phyloP scores from a whole-genome alignment of 176 grass and related monocot genomes.

The Bolboschoenus planiculmis region DNA sequence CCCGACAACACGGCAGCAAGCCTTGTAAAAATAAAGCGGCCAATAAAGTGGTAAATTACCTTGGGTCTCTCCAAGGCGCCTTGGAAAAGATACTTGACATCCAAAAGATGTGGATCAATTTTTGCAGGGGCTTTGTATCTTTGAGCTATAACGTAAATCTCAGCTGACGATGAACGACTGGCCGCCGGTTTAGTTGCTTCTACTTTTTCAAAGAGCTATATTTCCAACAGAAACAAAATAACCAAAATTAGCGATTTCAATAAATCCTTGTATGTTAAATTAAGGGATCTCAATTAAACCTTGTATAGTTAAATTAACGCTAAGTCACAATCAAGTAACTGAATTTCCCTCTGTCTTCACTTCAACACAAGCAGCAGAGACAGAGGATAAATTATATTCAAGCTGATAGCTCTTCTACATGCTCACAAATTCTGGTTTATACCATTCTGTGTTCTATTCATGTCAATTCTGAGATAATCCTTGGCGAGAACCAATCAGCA shows the following conservation, averaged over 20 bases:
- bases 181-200: slow-evolving; percentile 80
- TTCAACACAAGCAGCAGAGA: background rate
- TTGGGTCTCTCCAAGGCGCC: slow-evolving; percentile 48
- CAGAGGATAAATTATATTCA: background rate
- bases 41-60: slow-evolving; percentile 31
- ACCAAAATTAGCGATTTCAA: background rate
- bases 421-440: background rate
- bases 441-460: background rate
- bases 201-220: slow-evolving; percentile 87
- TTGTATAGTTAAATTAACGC: background rate
- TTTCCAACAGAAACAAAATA: background rate
- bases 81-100: slow-evolving; percentile 87
- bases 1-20: background rate
- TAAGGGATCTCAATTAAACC: background rate
- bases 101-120: slow-evolving; percentile 83
- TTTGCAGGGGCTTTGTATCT: slow-evolving; percentile 91
- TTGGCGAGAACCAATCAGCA: background rate
- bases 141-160: slow-evolving; percentile 83
- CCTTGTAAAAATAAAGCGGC: background rate
- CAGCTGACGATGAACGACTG: slow-evolving; percentile 85
- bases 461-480: too few species aligned
- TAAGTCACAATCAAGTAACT: background rate
- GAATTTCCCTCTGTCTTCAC: background rate
- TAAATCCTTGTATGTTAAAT: too few species aligned
- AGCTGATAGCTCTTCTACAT: background rate